Conservation (phyloP, 2,329 filamentous ascomycete genomes). For the Torrubiellomyces zombiae region DNA sequence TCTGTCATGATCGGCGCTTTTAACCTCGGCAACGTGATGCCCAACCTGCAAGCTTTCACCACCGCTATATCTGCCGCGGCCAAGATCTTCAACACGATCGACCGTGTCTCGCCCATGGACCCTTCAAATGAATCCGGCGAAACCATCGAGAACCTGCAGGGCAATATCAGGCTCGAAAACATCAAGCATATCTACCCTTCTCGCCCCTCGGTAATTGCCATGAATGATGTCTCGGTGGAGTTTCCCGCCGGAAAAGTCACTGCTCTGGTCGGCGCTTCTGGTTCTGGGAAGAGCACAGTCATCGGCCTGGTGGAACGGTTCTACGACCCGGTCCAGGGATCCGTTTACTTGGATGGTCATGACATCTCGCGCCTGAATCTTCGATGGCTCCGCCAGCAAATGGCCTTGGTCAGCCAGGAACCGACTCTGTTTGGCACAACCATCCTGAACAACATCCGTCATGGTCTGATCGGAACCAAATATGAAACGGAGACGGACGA, state of each 20-base stretch:
- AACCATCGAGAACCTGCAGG: conserved; percentile 55
- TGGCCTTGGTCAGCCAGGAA: conserved; percentile 85
- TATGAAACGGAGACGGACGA: conserved; percentile 52
- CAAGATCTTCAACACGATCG: conserved; percentile 91
- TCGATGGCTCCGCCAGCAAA: conserved; percentile 79
- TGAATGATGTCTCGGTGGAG: conserved; percentile 63
- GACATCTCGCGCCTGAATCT: conserved; percentile 72
- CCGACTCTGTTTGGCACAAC: conserved; percentile 80
- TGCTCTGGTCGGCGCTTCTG: conserved; percentile 83
- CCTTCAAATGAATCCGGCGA: conserved; percentile 53
- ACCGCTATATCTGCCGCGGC: conserved; percentile 67
- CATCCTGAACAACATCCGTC: conserved; percentile 78
- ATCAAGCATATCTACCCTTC: conserved; percentile 93
- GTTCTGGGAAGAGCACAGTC: conserved; percentile 88
- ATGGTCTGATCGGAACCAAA: conserved; percentile 74
- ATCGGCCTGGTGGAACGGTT: conserved; percentile 88
- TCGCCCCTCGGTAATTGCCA: conserved; percentile 74
- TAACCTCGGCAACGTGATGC: conserved; percentile 71
- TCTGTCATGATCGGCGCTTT: conserved; percentile 88
- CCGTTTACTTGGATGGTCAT: conserved; percentile 65
- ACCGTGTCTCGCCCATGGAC: conserved; percentile 72
- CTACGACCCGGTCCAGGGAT: conserved; percentile 73
- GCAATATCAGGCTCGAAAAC: conserved; percentile 63
- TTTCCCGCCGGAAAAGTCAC: conserved; percentile 86
- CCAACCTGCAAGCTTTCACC: conserved; percentile 74